These are phyloP conservation scores for Lachancea meyersii DNA, from an alignment of 805 yeast genomes.

Conservation along the genomic window DNA sequence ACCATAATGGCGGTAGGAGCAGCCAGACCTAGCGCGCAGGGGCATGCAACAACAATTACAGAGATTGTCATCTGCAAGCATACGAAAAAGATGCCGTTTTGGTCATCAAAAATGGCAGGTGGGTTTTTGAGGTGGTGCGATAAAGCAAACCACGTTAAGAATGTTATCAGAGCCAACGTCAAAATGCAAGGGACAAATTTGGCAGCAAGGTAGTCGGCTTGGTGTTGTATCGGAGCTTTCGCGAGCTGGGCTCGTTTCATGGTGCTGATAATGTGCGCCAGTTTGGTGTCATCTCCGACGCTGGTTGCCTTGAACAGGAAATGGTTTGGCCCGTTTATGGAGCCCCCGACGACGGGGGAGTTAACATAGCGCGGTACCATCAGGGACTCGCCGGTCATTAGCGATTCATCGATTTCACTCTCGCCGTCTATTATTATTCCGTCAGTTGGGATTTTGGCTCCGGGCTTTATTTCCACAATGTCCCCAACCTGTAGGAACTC, in stretches of 20 bases:
- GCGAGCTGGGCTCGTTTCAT: slow-evolving; percentile 86
- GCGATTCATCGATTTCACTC: slow-evolving; percentile 81
- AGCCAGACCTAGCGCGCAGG: slow-evolving; percentile 95
- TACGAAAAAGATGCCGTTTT: slow-evolving; percentile 53
- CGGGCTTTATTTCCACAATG: slow-evolving; percentile 72
- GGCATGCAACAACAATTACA: slow-evolving; percentile 96
- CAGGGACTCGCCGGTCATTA: slow-evolving; percentile 85
- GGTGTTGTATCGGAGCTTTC: slow-evolving; percentile 86
- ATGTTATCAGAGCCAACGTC: slow-evolving; percentile 55
- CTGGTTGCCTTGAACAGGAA: slow-evolving; percentile 60
- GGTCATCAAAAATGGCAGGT: slow-evolving; percentile 43
- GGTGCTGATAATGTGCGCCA: slow-evolving; percentile 77
- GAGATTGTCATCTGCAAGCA: slow-evolving; percentile 79
- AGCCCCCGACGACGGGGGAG: slow-evolving; percentile 76
- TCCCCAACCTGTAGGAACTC: slow-evolving; percentile 77
- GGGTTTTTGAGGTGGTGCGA: slow-evolving; percentile 33
- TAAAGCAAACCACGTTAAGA: slow-evolving; percentile 52
- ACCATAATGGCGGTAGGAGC: slow-evolving; percentile 99
- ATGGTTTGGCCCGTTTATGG: slow-evolving; percentile 74
- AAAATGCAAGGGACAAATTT: slow-evolving; percentile 77
- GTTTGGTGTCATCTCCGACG: slow-evolving; percentile 79
- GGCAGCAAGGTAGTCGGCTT: slow-evolving; percentile 79
- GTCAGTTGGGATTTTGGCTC: slow-evolving; percentile 87
- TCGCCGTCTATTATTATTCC: slow-evolving; percentile 73
- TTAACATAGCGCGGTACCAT: slow-evolving; percentile 63